Evolutionary conservation across 2,329 filamentous ascomycete genomes (phyloP), one percentile per base, ranked within the genome.

Genomic region (Epichloe hybrida): DNA sequence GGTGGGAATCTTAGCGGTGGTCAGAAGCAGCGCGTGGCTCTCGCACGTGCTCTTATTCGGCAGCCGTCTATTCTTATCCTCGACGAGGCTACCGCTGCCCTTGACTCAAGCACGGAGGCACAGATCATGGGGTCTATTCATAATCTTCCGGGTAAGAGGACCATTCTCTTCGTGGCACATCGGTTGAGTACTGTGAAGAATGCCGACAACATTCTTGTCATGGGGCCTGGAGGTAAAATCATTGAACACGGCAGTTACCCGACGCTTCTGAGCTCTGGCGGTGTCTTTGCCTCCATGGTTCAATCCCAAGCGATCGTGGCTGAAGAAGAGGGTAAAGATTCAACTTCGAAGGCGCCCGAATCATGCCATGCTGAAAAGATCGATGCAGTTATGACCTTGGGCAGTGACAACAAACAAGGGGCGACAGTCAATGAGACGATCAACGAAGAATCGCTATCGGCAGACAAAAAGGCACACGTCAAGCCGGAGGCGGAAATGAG

Each of bases 1-100:
- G 80, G 79, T 1, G 74, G 77, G 42, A 77, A 79, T 52, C 64
- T 84, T 2, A 80, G 75, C n/a, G 80, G 80, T 34, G 81, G 80
- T 3, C 80, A 84, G 56, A 70, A 78, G 42, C 81, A 84, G 57
- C 72, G 80, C 8, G 69, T 84, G 21, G 76, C 79, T 1, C 82
- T 84, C 52, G 65, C 65, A 8, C 61, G 65, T 12, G 65, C 65
- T 34, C 62, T 69, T 44, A 60, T 69, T 21, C 62, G 61, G 9
- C 58, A 66, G 46, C 67, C 67, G 0, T 64, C 66, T 46, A 77
- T 54, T 35, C 67, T 84, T 1, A 73, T 84, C 17, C 64, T 84
- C 1, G 80, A 84, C 55, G 81, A 84, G 61, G 80, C 50, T 17
- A 56, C 52, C 2, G 50, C 52, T 2, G 42, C 39, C 9, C 13